These are phyloP conservation scores for Rhodocollybia butyracea DNA, from an alignment of 768 basidiomycete species.

Conservation along the genomic window DNA sequence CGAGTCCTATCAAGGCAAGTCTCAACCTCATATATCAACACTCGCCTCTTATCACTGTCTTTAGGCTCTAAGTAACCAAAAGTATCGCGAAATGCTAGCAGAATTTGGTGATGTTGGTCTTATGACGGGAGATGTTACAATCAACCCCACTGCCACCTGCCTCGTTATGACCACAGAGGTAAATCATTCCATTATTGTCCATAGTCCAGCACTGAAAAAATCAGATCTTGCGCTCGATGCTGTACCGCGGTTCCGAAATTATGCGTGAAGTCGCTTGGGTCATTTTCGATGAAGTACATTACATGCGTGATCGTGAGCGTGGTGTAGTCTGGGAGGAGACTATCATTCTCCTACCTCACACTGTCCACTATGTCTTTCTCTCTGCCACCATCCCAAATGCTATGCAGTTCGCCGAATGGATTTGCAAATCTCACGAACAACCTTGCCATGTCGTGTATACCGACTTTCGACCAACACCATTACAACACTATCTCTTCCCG, in stretches of 20 bases:
- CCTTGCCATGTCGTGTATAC: conserved; percentile 99
- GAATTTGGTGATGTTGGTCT: conserved; percentile 98
- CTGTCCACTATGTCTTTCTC: conserved; percentile 96
- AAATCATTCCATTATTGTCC: conserved; percentile 16
- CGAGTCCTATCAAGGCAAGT: conserved; percentile 97
- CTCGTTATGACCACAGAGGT: conserved; percentile 99
- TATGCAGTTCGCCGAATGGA: conserved; percentile 99
- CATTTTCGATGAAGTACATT: conserved; percentile 98
- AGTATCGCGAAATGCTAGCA: conserved; percentile 96
- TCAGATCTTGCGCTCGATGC: conserved; percentile 96
- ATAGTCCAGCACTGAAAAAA: not conserved
- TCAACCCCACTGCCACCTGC: conserved; percentile 95
- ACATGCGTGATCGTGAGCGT: conserved; percentile 99
- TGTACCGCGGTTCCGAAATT: conserved; percentile 97
- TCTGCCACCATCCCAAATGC: conserved; percentile 99
- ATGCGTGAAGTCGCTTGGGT: conserved; percentile 99
- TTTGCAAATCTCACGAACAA: conserved; percentile 94
- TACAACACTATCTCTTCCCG: conserved; percentile 98
- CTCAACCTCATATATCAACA: not conserved
- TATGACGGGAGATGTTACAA: conserved; percentile 99
- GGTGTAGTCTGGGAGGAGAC: conserved; percentile 99
- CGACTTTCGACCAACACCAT: conserved; percentile 95
- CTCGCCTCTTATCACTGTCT: conserved; percentile 5
- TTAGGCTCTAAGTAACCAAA: conserved; percentile 97
- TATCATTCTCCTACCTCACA: conserved; percentile 94